Evolutionary conservation across 2,329 filamentous ascomycete species (phyloP), one percentile per base, ranked within the genome.

Genomic region (Ascosphaera apis): DNA sequence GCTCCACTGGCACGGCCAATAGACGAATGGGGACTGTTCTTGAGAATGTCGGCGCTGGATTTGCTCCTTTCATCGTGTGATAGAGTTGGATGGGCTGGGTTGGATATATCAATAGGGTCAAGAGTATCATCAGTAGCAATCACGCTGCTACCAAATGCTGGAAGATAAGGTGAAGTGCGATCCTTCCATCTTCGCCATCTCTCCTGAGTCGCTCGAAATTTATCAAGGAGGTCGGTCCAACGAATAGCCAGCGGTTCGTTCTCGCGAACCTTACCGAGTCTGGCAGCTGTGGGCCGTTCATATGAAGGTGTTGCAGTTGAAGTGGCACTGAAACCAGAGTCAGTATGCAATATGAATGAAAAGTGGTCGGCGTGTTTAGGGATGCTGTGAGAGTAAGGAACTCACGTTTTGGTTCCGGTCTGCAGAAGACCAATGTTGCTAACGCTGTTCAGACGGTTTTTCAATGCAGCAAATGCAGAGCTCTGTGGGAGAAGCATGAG

Each of bases 401-500:
- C 74, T 58, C 74, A 88, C 80, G 69, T 67, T 67, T 80, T 63
- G 21, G 71, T 78, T 42, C 76, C 74, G 44, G 79, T 76, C 51
- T 95, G 86, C 41, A 98, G 62, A 54, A 92, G 91, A 31, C 86
- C 88, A 52, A 98, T 95, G 36, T 88, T 84, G 60, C 81, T 91
- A 45, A 98, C 88, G 55, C 81, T 92, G 56, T 95, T 95, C 35
- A 98, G 67, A 31, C 88, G 74, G 51, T 98, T 98, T 53, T 93
- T 95, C 39, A 98, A 64, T 2, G 88, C 86, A 18, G 84, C 88
- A 57, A 98, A 98, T 6, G 88, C 91, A 18, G 83, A 91, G 12
- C 86, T 95, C 57, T 98, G 88, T 0, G 88, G 88, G n/a, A 98
- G 67, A 13, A 98, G 74, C 88, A 98, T 98, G 37, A 98, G 65